These are phyloP conservation scores for Panellus pusillus DNA, from an alignment of 768 basidiomycete species.

Conservation along the genomic window DNA sequence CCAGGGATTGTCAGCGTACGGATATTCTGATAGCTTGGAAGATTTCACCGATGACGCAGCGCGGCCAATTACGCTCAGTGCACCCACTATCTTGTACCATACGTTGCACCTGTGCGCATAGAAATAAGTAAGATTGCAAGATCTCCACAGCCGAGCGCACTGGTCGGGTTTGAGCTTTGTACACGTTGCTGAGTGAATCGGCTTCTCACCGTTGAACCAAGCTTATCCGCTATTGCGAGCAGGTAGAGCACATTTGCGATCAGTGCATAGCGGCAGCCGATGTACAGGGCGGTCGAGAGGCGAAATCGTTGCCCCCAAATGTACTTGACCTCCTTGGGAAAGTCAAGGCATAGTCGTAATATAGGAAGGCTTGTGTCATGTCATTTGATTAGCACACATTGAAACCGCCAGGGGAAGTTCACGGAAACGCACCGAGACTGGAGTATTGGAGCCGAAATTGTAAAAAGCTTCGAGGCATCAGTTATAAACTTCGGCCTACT, in stretches of 20 bases:
- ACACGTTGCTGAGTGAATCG: too few relatives aligned
- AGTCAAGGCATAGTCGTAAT: constrained; percentile 34
- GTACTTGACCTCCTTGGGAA: constrained; percentile 31
- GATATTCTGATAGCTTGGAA: too few relatives aligned
- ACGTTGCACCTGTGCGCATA: constrained; percentile 3
- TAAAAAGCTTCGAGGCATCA: constrained; percentile 11
- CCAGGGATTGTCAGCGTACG: too few relatives aligned
- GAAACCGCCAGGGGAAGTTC: neutral
- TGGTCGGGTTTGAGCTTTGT: too few relatives aligned
- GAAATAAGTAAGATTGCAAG: neutral
- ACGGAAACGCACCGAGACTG: constrained; percentile 19
- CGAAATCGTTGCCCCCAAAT: constrained; percentile 31
- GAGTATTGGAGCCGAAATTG: constrained; percentile 25
- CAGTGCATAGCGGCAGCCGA: constrained; percentile 35
- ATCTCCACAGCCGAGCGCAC: neutral
- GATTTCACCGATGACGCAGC: constrained; percentile 7
- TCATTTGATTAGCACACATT: neutral
- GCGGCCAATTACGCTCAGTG: constrained; percentile 8
- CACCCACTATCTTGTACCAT: constrained; percentile 14
- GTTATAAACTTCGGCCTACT: too few relatives aligned
- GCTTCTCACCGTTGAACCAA: constrained; percentile 20
- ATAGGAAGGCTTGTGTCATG: constrained; percentile 25
- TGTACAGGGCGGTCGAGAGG: constrained; percentile 31
- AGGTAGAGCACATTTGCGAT: constrained; percentile 34
- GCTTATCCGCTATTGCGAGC: constrained; percentile 26